Evolutionary conservation across 768 basidiomycete species (phyloP), one percentile per base, ranked within the genome.

Genomic region (Gloeostereum incarnatum): DNA sequence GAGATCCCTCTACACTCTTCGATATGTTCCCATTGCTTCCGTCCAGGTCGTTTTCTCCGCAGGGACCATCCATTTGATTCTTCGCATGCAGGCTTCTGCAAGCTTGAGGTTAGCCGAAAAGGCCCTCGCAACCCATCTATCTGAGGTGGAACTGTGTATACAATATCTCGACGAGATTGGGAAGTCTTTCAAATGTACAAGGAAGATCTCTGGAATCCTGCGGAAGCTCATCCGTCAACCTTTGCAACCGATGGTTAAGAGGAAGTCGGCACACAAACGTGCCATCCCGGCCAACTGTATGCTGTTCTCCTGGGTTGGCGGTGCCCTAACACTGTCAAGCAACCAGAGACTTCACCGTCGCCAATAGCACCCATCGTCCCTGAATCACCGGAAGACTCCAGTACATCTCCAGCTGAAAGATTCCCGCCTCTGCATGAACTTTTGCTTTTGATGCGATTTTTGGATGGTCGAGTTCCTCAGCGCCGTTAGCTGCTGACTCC

Each of bases 31-130:
- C 3, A 58, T 64, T 38, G 57, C 60, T 9, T 40, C 58, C 30
- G 52, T 58, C 14, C 63, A 65, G 41, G 50, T 61, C 40, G 48
- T 51, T 17, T 65, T 63, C 48, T 54, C 56, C 19, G 61, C 62
- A 2, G 63, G 62, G 6, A 64, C 63, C n/a, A 54, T 59, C 23
- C 62, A 57, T 37, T 50, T 64, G 19, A 56, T 64, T 36, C 46
- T 54, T 16, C 55, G 60, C 30, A 52, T 61, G 39, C 56, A 58
- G 38, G 57, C 58, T 7, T 53, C 52, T 8, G 47, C 50, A 19
- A 38, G 42, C 23, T 27, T 35, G 13, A 53, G 56, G 9, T 45
- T 51, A 6, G 56, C 54, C 3, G 46, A 50, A 7, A 53, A 55
- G 20, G 49, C 54, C 7, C 54, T 55, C 31, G 41, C 49, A 2